Conservation (phyloP, 805 yeast genomes). For the Debaryomyces maramus region DNA sequence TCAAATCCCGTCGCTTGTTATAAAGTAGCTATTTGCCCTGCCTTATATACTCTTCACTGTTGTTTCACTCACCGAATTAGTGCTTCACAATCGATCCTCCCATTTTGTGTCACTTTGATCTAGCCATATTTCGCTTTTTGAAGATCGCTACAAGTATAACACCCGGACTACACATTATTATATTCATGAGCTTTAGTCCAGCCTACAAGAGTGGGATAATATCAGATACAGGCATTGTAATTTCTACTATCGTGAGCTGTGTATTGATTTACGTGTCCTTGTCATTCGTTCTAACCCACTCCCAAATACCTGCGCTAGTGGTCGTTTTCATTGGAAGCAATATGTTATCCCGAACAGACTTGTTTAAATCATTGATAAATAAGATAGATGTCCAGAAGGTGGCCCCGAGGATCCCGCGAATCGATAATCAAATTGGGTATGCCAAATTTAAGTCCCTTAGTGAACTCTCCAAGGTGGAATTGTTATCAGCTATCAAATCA, state of each 20-base stretch:
- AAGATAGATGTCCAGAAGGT: conserved; percentile 2
- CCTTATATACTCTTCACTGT: too few species aligned
- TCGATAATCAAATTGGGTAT: conserved; percentile 6
- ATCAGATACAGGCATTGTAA: background rate
- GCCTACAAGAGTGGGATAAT: too few species aligned
- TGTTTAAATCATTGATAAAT: conserved; percentile 17
- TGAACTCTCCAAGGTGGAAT: conserved; percentile 25
- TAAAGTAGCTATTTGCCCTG: too few species aligned
- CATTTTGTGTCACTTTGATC: too few species aligned
- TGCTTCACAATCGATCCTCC: too few species aligned
- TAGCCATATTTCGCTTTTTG: too few species aligned
- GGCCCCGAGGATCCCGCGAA: background rate
- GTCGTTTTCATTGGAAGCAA: conserved; percentile 31
- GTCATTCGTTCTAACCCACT: conserved; percentile 13
- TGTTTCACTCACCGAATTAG: too few species aligned
- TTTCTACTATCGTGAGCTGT: background rate
- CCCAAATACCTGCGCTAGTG: conserved; percentile 28
- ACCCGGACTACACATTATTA: too few species aligned
- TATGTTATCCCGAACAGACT: conserved; percentile 30
- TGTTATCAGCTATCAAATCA: conserved; percentile 46
- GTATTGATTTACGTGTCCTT: background rate
- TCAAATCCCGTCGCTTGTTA: too few species aligned
- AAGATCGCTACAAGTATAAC: too few species aligned
- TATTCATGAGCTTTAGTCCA: too few species aligned
- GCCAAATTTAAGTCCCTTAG: conserved; percentile 15